Conservation (phyloP, 768 basidiomycete species). For the Boletus coccyginus region DNA sequence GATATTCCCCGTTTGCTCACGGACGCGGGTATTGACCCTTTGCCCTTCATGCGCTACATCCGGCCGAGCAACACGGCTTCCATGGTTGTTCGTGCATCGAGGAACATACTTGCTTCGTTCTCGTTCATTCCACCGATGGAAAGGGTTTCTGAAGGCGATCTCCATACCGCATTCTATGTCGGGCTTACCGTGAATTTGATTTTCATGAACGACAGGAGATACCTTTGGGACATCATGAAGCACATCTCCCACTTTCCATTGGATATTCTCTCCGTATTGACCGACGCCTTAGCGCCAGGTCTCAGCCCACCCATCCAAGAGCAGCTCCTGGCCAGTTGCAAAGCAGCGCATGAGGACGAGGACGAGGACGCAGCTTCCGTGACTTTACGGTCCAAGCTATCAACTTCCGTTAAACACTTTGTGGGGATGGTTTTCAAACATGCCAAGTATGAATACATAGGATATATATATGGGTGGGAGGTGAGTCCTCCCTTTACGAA, state of each 20-base stretch:
- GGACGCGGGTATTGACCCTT: constrained; percentile 24
- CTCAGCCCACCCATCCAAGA: constrained; percentile 23
- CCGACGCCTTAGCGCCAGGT: constrained; percentile 36
- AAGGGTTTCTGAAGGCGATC: constrained; percentile 29
- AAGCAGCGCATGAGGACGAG: constrained; percentile 31
- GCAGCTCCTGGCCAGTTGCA: constrained; percentile 32
- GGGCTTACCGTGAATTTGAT: constrained; percentile 40
- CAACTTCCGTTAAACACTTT: constrained; percentile 36
- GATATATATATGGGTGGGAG: constrained; percentile 50
- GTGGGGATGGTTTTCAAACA: constrained; percentile 51
- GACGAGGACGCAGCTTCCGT: constrained; percentile 25
- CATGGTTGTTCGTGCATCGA: constrained; percentile 41
- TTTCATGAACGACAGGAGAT: constrained; percentile 32
- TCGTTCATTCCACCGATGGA: constrained; percentile 20
- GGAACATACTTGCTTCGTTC: constrained; percentile 38
- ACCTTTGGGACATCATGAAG: constrained; percentile 32
- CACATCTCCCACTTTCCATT: constrained; percentile 38
- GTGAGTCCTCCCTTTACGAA: constrained; percentile 24
- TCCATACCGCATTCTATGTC: constrained; percentile 34
- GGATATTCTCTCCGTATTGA: constrained; percentile 42
- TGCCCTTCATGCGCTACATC: constrained; percentile 19
- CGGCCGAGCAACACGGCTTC: constrained; percentile 30
- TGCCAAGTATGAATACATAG: constrained; percentile 37
- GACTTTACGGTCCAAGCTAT: constrained; percentile 25
- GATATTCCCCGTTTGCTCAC: constrained; percentile 35